phyloP scores from a whole-genome alignment of 257 asterid species.

The Scutellaria minor region DNA sequence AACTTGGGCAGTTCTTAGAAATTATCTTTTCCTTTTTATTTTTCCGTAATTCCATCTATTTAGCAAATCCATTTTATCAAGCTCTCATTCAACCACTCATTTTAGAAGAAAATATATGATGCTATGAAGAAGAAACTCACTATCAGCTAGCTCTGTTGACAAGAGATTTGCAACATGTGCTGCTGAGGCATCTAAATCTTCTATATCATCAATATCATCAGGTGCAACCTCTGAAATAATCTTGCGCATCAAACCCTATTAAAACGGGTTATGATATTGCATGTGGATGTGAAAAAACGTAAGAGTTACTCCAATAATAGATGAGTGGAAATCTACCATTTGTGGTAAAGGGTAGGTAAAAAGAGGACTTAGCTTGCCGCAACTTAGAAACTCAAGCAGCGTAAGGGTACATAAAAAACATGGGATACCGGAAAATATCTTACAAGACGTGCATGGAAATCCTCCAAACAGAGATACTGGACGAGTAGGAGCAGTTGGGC shows the following conservation, averaged over 20 bases:
- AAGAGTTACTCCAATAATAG: slow-evolving; percentile 1
- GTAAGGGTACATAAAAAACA: neutral
- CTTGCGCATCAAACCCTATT: slow-evolving; percentile 81
- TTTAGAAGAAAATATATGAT: neutral
- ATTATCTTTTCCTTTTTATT: neutral
- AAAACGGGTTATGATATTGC: slow-evolving; percentile 21
- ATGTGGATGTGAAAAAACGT: slow-evolving; percentile 7
- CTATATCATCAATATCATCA: slow-evolving; percentile 72
- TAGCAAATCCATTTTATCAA: neutral
- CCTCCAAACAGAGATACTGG: slow-evolving; percentile 83
- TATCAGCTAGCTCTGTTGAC: slow-evolving; percentile 74
- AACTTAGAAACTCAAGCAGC: neutral
- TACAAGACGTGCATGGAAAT: slow-evolving; percentile 86
- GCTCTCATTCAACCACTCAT: neutral
- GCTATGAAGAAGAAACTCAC: slow-evolving; percentile 45
- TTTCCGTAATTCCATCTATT: neutral
- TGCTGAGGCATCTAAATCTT: slow-evolving; percentile 81
- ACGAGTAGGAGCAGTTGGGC: slow-evolving; percentile 90
- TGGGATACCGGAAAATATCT: slow-evolving; percentile 32
- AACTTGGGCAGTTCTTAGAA: neutral
- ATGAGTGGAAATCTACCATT: neutral
- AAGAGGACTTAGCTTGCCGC: neutral
- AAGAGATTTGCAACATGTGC: slow-evolving; percentile 82
- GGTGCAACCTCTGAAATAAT: slow-evolving; percentile 64
- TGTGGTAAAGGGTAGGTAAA: neutral